Evolutionary conservation across 805 yeast species (phyloP).

Genomic region (Candida sonorensis): DNA sequence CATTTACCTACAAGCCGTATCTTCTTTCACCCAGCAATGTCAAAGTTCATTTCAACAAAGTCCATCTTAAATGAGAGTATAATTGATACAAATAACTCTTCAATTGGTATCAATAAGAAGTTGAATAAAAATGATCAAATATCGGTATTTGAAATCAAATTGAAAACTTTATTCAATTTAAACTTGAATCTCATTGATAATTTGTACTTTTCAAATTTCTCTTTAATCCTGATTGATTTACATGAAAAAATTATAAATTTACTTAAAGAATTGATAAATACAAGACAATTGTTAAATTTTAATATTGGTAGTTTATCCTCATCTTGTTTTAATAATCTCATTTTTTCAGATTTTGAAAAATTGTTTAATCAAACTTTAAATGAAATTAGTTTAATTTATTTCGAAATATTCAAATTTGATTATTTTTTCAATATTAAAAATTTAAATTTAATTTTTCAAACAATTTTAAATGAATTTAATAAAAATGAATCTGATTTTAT

Average conservation of each 20-base stretch:
- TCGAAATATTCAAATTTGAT: conserved; percentile 10
- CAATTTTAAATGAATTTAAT: conserved; percentile 2
- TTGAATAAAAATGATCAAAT: conserved; percentile 4
- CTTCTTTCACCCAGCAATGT: too few relatives aligned
- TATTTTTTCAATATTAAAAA: conserved; percentile 7
- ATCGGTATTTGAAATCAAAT: conserved; percentile 5
- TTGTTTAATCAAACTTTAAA: conserved; percentile 1
- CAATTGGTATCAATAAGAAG: too few relatives aligned
- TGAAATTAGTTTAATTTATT: conserved; percentile 2
- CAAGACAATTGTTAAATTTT: conserved; percentile 7
- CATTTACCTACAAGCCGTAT: too few relatives aligned
- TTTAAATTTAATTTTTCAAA: conserved; percentile 5
- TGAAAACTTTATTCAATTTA: conserved; percentile 14
- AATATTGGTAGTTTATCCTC: conserved; percentile 8
- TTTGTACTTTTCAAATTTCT: conserved; percentile 6
- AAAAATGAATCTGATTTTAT: conserved; percentile 1
- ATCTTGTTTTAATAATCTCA: conserved; percentile 11
- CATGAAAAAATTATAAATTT: conserved; percentile 6
- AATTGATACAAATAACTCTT: too few relatives aligned
- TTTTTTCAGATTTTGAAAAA: conserved; percentile 4
- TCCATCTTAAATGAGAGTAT: too few relatives aligned
- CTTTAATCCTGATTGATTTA: conserved; percentile 7
- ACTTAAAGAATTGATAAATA: conserved; percentile 8
- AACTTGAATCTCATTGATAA: conserved; percentile 11
- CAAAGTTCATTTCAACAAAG: too few relatives aligned